Evolutionary conservation across 208 protist species (phyloP).

Genomic region (Porcisia hertigi): DNA sequence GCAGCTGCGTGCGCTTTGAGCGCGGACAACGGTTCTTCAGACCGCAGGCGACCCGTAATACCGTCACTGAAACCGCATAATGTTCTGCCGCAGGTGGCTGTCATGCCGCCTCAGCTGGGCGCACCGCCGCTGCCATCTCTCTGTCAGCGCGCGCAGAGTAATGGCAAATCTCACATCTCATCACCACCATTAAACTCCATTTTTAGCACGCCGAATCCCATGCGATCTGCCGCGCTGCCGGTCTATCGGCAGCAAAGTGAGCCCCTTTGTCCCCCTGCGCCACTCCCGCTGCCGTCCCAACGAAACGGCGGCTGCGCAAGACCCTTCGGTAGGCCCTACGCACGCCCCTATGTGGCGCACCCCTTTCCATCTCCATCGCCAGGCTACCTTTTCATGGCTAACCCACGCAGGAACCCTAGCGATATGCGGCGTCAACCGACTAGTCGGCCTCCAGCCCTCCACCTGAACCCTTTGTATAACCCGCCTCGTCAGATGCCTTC

Average conservation of each 20-base stretch:
- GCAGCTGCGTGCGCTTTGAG: background rate
- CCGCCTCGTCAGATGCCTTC: conserved; percentile 24
- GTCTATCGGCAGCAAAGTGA: conserved; percentile 33
- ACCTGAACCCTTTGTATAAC: conserved; percentile 55
- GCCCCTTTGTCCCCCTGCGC: background rate
- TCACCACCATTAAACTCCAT: background rate
- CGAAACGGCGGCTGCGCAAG: conserved; percentile 7
- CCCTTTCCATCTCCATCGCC: conserved; percentile 8
- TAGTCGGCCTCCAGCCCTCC: conserved; percentile 7
- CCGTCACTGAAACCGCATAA: conserved; percentile 9
- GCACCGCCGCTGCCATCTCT: conserved; percentile 8
- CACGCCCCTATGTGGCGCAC: conserved; percentile 21
- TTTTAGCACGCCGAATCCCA: conserved; percentile 10
- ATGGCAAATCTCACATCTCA: background rate
- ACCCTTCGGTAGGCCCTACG: background rate
- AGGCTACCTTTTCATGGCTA: conserved; percentile 15
- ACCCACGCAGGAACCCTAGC: conserved; percentile 15
- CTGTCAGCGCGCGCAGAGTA: conserved; percentile 13
- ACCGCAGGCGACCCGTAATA: conserved; percentile 9
- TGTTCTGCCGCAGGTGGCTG: background rate
- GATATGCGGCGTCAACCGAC: conserved; percentile 12
- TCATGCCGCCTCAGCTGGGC: background rate
- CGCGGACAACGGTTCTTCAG: background rate
- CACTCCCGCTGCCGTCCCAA: conserved; percentile 10
- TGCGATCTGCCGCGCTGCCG: conserved; percentile 14